These are phyloP conservation scores for Backusella tuberculispora DNA, from an alignment of 192 early-diverging fungal genomes.

Conservation along the genomic window DNA sequence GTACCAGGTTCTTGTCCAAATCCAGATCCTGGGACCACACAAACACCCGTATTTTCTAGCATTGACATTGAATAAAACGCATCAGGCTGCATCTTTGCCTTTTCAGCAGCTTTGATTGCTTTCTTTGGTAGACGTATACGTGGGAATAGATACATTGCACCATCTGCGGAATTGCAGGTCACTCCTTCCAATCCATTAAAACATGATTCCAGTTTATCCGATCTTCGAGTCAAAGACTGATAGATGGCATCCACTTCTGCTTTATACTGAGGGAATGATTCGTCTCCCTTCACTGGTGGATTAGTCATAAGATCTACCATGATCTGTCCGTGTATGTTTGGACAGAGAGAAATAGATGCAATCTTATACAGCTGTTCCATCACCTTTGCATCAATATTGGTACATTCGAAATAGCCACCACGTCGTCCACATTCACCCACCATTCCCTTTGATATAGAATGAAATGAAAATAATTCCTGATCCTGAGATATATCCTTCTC, in stretches of 20 bases:
- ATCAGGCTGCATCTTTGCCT: constrained; percentile 76
- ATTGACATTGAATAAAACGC: constrained; percentile 90
- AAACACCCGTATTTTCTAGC: constrained; percentile 93
- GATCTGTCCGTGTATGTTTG: constrained; percentile 92
- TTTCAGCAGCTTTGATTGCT: constrained; percentile 76
- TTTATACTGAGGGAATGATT: constrained; percentile 73
- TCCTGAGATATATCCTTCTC: constrained; percentile 30
- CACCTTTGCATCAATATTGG: constrained; percentile 70
- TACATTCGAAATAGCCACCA: constrained; percentile 96
- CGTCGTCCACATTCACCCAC: constrained; percentile 96
- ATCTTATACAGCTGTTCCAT: constrained; percentile 91
- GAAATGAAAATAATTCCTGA: constrained; percentile 92
- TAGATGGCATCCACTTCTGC: constrained; percentile 73
- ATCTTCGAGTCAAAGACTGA: constrained; percentile 78
- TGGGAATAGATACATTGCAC: constrained; percentile 98
- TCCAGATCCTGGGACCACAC: constrained; percentile 92
- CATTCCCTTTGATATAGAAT: constrained; percentile 97
- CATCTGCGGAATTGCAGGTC: constrained; percentile 86
- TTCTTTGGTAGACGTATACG: constrained; percentile 72
- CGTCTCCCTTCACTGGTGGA: constrained; percentile 80
- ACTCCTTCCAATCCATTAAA: constrained; percentile 86
- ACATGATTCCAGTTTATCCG: constrained; percentile 67
- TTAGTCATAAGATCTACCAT: constrained; percentile 91
- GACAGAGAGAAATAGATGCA: constrained; percentile 89
- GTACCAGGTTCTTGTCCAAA: constrained; percentile 90